A percentile compares a stretch with the other conserved stretches of the same genome.
These are phyloP conservation scores for Botryotinia calthae DNA, from an alignment of 2,329 filamentous ascomycete species.

Conservation along the genomic window DNA sequence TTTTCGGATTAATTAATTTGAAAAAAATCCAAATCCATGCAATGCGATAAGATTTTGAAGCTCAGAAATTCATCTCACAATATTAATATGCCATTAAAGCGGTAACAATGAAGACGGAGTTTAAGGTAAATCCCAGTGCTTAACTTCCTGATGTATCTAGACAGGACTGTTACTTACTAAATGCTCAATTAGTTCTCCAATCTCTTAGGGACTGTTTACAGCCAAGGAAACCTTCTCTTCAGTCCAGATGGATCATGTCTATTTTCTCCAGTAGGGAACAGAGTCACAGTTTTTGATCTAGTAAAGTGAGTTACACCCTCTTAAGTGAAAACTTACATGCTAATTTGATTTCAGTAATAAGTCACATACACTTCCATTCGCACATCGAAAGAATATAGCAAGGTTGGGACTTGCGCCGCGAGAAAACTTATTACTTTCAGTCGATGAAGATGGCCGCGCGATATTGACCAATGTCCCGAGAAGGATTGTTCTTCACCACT, in stretches of 20 bases:
- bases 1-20: slow-evolving; percentile 21
- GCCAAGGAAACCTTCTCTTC: slow-evolving; percentile 95
- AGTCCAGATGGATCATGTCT: slow-evolving; percentile 94
- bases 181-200: slow-evolving; percentile 81
- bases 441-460: slow-evolving; percentile 91
- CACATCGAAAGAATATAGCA: slow-evolving; percentile 90
- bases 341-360: slow-evolving; percentile 61
- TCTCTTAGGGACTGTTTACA: slow-evolving; percentile 95
- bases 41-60: slow-evolving; percentile 21
- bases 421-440: slow-evolving; percentile 86
- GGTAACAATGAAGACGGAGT: slow-evolving; percentile 93
- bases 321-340: neutral
- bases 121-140: slow-evolving; percentile 63
- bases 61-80: slow-evolving; percentile 8
- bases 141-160: neutral
- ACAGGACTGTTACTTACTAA: slow-evolving; percentile 31
- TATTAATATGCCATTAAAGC: slow-evolving; percentile 31
- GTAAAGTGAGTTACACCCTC: slow-evolving; percentile 64
- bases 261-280: slow-evolving; percentile 93
- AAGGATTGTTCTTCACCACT: slow-evolving; percentile 85
- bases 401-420: slow-evolving; percentile 83
- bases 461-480: slow-evolving; percentile 89
- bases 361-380: slow-evolving; percentile 81
- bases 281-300: slow-evolving; percentile 92
- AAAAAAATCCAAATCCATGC: slow-evolving; percentile 17